Evolutionary conservation across 352 stramenopile genomes (phyloP).

Genomic region (Globisporangium megalacanthum): DNA sequence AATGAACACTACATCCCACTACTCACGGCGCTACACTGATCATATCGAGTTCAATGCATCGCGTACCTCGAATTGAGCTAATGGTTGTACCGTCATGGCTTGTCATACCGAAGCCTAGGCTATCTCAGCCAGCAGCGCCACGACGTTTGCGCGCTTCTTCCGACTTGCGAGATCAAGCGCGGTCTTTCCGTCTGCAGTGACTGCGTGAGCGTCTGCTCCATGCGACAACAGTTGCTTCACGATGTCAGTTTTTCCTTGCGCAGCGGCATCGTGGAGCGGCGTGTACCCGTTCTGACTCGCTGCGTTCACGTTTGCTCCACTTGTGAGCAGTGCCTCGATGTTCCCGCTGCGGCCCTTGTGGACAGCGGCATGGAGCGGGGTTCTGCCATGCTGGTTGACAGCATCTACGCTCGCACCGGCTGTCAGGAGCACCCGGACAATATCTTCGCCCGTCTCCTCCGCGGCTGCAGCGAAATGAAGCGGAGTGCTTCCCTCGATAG

Average conservation of each 20-base stretch:
- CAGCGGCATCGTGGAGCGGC: background rate
- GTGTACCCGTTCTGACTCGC: background rate
- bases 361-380: background rate
- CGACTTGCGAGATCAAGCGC: background rate
- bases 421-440: background rate
- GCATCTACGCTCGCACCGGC: background rate
- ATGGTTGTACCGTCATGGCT: too few relatives aligned
- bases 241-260: background rate
- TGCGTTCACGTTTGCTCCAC: background rate
- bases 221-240: constrained; percentile 1
- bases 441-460: background rate
- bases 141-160: background rate
- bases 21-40: too few relatives aligned
- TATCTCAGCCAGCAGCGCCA: background rate
- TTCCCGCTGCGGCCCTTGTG: background rate
- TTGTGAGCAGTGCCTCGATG: background rate
- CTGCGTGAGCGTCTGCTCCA: background rate
- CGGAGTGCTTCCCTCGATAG: background rate
- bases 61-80: too few relatives aligned
- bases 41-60: too few relatives aligned
- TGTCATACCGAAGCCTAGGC: too few relatives aligned
- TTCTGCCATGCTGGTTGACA: background rate
- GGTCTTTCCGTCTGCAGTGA: background rate
- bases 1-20: too few relatives aligned
- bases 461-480: background rate